Evolutionary conservation across 208 protist genomes (phyloP).

Genomic region (Novymonas esmeraldas): DNA sequence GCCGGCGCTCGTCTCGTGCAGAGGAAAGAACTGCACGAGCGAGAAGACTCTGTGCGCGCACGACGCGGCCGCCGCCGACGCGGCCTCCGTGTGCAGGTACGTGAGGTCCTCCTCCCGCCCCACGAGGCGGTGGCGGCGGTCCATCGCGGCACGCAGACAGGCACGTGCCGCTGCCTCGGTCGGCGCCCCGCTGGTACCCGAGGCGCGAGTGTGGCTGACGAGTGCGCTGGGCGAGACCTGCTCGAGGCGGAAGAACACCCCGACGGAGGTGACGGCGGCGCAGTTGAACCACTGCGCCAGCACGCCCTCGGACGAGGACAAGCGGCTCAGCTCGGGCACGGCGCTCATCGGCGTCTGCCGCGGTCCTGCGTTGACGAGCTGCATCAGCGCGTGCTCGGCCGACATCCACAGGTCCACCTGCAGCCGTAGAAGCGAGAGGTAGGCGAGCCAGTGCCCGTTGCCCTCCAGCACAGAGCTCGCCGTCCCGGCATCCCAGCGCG

Average conservation of each 20-base stretch:
- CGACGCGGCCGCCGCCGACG: background rate
- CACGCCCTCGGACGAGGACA: slow-evolving; percentile 62
- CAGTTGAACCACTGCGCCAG: slow-evolving; percentile 63
- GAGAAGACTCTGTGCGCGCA: slow-evolving; percentile 19
- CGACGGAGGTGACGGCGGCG: slow-evolving; percentile 53
- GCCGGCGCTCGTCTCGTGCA: slow-evolving; percentile 27
- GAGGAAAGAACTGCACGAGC: slow-evolving; percentile 72
- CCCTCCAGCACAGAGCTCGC: slow-evolving; percentile 17
- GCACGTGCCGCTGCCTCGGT: slow-evolving; percentile 30
- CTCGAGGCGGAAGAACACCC: slow-evolving; percentile 60
- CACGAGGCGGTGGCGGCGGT: slow-evolving; percentile 41
- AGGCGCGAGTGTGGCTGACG: slow-evolving; percentile 15
- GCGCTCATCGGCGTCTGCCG: slow-evolving; percentile 10
- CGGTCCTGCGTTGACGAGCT: slow-evolving; percentile 26
- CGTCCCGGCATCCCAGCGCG: slow-evolving; percentile 26
- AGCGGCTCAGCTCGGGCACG: slow-evolving; percentile 33
- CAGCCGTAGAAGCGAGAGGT: slow-evolving; percentile 58
- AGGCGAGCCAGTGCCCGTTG: slow-evolving; percentile 51
- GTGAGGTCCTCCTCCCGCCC: slow-evolving; percentile 44
- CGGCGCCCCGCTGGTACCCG: slow-evolving; percentile 20
- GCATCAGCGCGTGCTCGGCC: slow-evolving; percentile 64
- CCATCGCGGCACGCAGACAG: slow-evolving; percentile 47
- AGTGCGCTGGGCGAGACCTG: slow-evolving; percentile 23
- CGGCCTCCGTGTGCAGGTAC: slow-evolving; percentile 40
- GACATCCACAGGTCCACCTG: slow-evolving; percentile 70